These are phyloP conservation scores for Ophiocordyceps robertsii DNA, from an alignment of 2,329 filamentous ascomycete genomes.

Conservation along the genomic window DNA sequence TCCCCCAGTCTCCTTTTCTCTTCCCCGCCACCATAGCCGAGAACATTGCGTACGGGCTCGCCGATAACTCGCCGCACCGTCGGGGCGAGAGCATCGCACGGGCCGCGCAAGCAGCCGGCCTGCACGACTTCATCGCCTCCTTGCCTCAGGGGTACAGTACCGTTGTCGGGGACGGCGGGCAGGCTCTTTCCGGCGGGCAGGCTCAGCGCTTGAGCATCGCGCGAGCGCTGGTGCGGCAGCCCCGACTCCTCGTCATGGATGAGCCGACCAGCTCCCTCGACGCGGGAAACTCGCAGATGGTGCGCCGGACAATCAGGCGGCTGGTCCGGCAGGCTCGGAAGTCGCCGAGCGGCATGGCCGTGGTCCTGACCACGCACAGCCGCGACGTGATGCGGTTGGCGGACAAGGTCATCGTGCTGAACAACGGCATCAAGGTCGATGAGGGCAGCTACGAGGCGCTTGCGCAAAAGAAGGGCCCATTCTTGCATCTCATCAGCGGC, in stretches of 20 bases:
- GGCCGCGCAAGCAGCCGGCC: conserved; percentile 46
- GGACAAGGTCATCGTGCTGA: conserved; percentile 58
- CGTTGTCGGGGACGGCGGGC: conserved; percentile 61
- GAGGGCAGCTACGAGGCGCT: conserved; percentile 54
- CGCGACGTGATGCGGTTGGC: conserved; percentile 77
- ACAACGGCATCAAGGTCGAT: conserved; percentile 54
- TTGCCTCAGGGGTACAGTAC: conserved; percentile 51
- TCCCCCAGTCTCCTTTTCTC: conserved; percentile 58
- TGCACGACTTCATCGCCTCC: conserved; percentile 64
- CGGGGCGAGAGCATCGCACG: conserved; percentile 27
- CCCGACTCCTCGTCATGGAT: conserved; percentile 66
- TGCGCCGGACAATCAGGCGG: conserved; percentile 47
- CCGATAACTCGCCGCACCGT: conserved; percentile 36
- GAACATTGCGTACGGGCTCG: conserved; percentile 74
- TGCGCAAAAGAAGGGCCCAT: conserved; percentile 26
- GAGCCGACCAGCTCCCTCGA: conserved; percentile 80
- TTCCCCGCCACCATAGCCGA: conserved; percentile 66
- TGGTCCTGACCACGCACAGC: conserved; percentile 73
- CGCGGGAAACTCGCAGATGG: conserved; percentile 45
- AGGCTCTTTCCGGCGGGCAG: conserved; percentile 66
- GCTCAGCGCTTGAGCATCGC: conserved; percentile 73
- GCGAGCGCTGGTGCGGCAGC: conserved; percentile 58
- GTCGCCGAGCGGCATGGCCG: conserved; percentile 35
- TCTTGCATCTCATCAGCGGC: conserved; percentile 32
- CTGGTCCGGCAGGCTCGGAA: conserved; percentile 25